phyloP scores from a whole-genome alignment of 768 basidiomycete species.

The Podaxis sp. region DNA sequence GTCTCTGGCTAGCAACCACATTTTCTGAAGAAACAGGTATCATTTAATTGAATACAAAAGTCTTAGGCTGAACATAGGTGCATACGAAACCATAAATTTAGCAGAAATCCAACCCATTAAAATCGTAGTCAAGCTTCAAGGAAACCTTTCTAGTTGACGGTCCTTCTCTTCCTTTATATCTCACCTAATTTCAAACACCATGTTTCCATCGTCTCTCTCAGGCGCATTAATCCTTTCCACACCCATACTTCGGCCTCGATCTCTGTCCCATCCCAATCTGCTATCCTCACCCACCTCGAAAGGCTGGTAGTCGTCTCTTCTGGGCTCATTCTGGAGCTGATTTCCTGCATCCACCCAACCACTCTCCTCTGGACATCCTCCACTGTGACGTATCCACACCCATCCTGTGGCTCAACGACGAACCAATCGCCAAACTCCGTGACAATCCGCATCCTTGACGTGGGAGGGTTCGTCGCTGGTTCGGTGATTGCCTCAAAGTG shows the following conservation, averaged over 20 bases:
- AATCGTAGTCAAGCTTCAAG: neutral
- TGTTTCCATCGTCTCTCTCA: neutral
- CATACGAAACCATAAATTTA: too few species aligned
- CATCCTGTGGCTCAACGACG: neutral
- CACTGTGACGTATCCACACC: neutral
- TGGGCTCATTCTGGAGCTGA: neutral
- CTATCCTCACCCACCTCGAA: neutral
- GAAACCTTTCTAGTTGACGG: neutral
- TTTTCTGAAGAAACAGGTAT: too few species aligned
- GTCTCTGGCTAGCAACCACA: neutral
- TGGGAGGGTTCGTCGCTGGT: conserved; percentile 6
- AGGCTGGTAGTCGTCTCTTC: neutral
- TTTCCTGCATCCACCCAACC: conserved; percentile 2
- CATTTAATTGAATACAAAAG: too few species aligned
- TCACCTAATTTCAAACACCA: neutral
- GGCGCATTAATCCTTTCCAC: neutral
- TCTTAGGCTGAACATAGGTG: too few species aligned
- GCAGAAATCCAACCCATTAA: neutral
- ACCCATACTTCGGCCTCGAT: neutral
- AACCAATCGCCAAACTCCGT: neutral
- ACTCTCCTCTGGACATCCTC: conserved; percentile 2
- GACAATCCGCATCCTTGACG: neutral
- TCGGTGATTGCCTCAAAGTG: conserved; percentile 5
- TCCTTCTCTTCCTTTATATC: neutral
- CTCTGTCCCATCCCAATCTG: neutral